Evolutionary conservation across 139 green algal species (phyloP), one percentile per base, ranked within the genome.

Genomic region (Micromonas commoda): DNA sequence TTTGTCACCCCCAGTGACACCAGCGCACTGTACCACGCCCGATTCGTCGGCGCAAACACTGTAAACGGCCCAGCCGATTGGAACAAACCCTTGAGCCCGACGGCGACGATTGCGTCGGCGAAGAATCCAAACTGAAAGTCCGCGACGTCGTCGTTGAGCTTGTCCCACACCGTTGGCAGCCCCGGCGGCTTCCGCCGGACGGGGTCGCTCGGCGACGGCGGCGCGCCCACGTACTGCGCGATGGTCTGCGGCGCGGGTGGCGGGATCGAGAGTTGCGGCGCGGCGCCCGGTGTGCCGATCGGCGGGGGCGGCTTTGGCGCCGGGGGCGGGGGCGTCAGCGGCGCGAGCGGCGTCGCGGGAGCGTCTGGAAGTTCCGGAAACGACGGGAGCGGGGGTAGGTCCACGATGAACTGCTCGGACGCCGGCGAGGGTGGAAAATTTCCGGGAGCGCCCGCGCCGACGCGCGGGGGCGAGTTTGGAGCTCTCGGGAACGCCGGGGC

Each of bases 1-100:
- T 71, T 71, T 29, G 64, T 71, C 3, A 39, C 26, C 3, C 64
- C 29, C 3, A 71, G 33, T 3, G 21, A 39, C 38, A 71, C 21
- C 24, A 71, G 33, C 13, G 33, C 26, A 13, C 13, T 51, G 33
- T 71, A 71, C 64, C 64, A 71, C 64, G 64, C 64, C 4, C 33
- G 13, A 39, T 71, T 71, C 26, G 29, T 39, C 64, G 64, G 64
- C 32, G 45, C 64, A 38, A 71, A 71, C 26, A 71, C 21, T 3
- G 64, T 71, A 4, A 71, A 33, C 64, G 64, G 13, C n/a, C 13
- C 28, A 38, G 32, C 23, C 4, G 13, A 32, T n/a, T 39, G 4
- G 32, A 71, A 39, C 13, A 39, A 3, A 3, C 45, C 23, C 3
- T 21, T 35, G 24, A 71, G 3, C 26, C 64, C 64, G 26, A 29